phyloP scores from a whole-genome alignment of 106 monocot genomes.

The Dioscorea alata region DNA sequence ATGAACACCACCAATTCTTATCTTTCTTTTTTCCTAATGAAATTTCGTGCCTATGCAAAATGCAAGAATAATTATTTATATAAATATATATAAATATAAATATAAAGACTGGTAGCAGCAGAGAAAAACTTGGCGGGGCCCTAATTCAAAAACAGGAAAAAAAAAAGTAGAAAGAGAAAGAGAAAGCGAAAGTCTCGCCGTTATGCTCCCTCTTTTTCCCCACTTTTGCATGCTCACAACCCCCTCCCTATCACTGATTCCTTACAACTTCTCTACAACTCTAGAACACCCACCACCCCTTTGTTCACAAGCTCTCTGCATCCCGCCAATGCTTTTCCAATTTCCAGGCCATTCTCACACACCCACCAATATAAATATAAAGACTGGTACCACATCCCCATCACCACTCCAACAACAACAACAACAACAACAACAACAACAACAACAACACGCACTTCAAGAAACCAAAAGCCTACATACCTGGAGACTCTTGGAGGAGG shows the following conservation, averaged over 20 bases:
- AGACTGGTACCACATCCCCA: not conserved
- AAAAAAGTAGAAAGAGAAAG: not conserved
- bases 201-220: not conserved
- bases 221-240: not conserved
- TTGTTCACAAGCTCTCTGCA: not conserved
- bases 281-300: not conserved
- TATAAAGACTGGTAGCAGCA: no score
- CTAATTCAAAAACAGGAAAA: not conserved
- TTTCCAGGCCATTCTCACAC: not conserved
- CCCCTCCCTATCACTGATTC: not conserved
- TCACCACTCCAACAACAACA: not conserved
- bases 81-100: no score
- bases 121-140: not conserved
- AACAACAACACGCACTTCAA: not conserved
- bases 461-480: not conserved
- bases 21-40: no score
- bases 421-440: not conserved
- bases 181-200: not conserved
- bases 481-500: not conserved
- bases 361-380: not conserved
- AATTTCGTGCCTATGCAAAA: no score
- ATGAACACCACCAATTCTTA: no score
- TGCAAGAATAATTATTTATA: no score
- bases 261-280: not conserved
- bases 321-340: not conserved